Evolutionary conservation across 2,329 filamentous ascomycete genomes (phyloP), one percentile per base, ranked within the genome.

Genomic region (Trichoderma brevicompactum): DNA sequence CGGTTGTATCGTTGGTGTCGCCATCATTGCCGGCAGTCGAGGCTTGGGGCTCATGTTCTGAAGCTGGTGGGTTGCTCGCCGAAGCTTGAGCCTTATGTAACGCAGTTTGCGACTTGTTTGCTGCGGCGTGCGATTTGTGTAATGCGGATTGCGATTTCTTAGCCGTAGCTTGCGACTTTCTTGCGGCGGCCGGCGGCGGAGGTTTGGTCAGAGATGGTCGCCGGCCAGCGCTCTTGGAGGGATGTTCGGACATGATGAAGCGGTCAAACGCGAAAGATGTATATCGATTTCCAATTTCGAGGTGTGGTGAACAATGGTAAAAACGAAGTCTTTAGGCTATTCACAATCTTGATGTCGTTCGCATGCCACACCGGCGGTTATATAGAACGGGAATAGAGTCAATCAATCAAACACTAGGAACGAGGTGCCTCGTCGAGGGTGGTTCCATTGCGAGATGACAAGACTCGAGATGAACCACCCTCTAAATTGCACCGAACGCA

Each of bases 391-490:
- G 49, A 54, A 28, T 53, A 43, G 48, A 43, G 46, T 38, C 49
- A 59, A 15, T 36, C 38, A 43, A 28, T 53, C 50, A 48, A 52
- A 48, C 43, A 54, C 44, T 50, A 44, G 62, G 55, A 53, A 65
- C 49, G 54, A 54, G 74, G 73, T 70, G 74, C 72, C 75, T 79
- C 78, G 76, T 75, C 74, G 82, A 84, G 81, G 82, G 82, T 83
- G 82, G 81, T 82, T 79, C 83, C 85, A 86, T 86, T 75, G 79
- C 78, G 78, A 80, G 77, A 72, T 74, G 74, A 76, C 77, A 67
- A 48, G 56, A 65, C 60, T 74, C 78, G 62, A 70, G 69, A 68
- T 74, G 79, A 74, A 77, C 83, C 82, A 85, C 82, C 82, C 82
- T 83, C 81, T 84, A 86, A 69, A 81, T 81, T 67, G 79, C 79